Base-by-base conservation (phyloP, 192 early-diverging fungal species). In the Chytriomyces sp. region DNA sequence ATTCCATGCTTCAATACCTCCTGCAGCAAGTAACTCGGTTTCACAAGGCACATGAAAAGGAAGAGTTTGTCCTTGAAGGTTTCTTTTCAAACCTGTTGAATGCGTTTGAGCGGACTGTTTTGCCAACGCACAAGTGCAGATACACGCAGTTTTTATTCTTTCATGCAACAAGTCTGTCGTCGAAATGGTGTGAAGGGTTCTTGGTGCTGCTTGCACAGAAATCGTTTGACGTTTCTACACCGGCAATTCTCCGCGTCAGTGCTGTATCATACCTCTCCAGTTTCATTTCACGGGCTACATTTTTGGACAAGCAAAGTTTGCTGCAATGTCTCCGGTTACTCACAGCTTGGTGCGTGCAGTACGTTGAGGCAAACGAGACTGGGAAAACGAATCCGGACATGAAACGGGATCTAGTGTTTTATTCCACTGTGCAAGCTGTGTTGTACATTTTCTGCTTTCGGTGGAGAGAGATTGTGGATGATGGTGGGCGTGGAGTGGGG, bases 391-490 rank as follows among this genome's bases (percentile, higher is more conserved):
- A 24, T 45, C 57, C 61, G 6, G 91, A 96, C 67, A 80, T 89
- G 8, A 85, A 90, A 53, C 85, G 88, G 43, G 90, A 93, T 72
- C 85, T 87, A 0, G 91, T 94, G 59, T 96, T 98, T 73, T 98
- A 96, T 77, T 88, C 91, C 1, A 85, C 91, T 7, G 90, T 95
- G 5, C 95, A 97, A 70, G 92, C 94, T 0, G 68, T 93, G 11
- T 80, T 98, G 50, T 98, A 97, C 79, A 89, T 96, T 13, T 97
- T 97, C 65, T 97, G 95, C 80, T 98, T 96, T 82, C 89, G 95
- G 11, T 97, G 96, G 95, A 87, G 88, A 68, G 89, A 94, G 68
- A 75, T 98, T 47, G 86, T 90, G 46, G 28, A 35, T 35, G 28
- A 35, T 35, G 61, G 53, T 57, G 53, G 53, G 1, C 13, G 20